Percentiles rank a stretch among this genome's conserved stretches.
Evolutionary conservation across 257 asterid species (phyloP).

Genomic region (Gynochthodes officinalis): DNA sequence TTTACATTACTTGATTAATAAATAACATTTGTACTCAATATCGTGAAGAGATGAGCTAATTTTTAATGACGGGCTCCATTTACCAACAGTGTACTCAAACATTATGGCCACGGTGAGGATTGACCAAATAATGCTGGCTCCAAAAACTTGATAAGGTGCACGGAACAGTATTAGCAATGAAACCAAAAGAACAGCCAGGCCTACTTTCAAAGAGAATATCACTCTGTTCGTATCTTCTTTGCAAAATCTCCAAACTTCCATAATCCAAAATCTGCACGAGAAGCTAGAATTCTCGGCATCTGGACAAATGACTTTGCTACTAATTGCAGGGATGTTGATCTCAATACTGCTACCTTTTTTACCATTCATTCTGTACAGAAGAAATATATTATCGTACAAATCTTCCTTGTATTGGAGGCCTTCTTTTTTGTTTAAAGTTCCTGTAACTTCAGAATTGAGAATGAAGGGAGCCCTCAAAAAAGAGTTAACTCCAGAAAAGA

Average conservation of each 20-base stretch:
- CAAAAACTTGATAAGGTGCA: constrained; percentile 53
- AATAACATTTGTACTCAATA: neutral
- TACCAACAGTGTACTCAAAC: constrained; percentile 76
- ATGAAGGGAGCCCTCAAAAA: neutral
- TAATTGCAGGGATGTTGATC: constrained; percentile 40
- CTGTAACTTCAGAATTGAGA: constrained; percentile 9
- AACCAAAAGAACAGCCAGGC: constrained; percentile 61
- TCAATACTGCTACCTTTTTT: constrained; percentile 43
- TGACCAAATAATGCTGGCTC: constrained; percentile 64
- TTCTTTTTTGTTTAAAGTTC: constrained; percentile 11
- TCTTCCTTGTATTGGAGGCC: neutral
- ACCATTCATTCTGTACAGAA: constrained; percentile 55
- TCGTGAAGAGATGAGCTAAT: neutral
- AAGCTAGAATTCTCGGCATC: constrained; percentile 13
- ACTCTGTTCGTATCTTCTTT: constrained; percentile 56
- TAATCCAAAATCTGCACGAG: constrained; percentile 28
- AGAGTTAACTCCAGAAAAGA: too few relatives aligned
- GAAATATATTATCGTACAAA: constrained; percentile 2
- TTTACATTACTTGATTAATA: neutral
- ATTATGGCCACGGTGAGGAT: constrained; percentile 75
- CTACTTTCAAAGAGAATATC: constrained; percentile 57
- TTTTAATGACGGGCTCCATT: constrained; percentile 13
- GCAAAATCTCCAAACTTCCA: constrained; percentile 48
- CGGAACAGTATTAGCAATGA: constrained; percentile 54
- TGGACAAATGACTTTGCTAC: constrained; percentile 18